Evolutionary conservation across 345 rosid genomes (phyloP).

Genomic region (Abelmoschus esculentus): DNA sequence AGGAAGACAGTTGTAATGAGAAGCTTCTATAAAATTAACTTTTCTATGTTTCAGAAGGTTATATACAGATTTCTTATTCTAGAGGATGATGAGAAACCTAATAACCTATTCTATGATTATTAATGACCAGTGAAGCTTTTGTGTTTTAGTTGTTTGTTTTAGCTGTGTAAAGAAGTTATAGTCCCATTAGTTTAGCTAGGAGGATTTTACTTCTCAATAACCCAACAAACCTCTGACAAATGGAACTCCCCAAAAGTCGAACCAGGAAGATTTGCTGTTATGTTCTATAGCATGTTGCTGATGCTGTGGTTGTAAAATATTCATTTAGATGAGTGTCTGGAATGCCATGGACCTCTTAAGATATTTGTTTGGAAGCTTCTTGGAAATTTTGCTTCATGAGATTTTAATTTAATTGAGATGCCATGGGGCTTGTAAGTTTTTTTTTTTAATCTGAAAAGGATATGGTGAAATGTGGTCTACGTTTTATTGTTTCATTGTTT

Average conservation of each 20-base stretch:
- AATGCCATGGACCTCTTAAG: background rate
- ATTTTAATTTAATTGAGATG: background rate
- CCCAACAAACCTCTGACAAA: background rate
- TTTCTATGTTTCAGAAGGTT: background rate
- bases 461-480: background rate
- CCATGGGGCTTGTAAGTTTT: background rate
- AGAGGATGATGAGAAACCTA: background rate
- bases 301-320: background rate
- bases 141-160: background rate
- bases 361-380: background rate
- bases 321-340: background rate
- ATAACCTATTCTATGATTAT: background rate
- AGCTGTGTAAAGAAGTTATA: background rate
- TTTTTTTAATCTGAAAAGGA: background rate
- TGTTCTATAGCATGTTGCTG: background rate
- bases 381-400: background rate
- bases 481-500: background rate
- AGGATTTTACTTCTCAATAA: background rate
- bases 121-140: background rate
- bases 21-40: background rate
- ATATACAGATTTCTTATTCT: background rate
- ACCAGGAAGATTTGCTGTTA: background rate
- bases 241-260: slow-evolving; percentile 5
- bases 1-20: background rate
- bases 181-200: background rate